Base-by-base conservation (phyloP, 176 grass and related monocot genomes). In the Rhipidocladum racemiflorum region DNA sequence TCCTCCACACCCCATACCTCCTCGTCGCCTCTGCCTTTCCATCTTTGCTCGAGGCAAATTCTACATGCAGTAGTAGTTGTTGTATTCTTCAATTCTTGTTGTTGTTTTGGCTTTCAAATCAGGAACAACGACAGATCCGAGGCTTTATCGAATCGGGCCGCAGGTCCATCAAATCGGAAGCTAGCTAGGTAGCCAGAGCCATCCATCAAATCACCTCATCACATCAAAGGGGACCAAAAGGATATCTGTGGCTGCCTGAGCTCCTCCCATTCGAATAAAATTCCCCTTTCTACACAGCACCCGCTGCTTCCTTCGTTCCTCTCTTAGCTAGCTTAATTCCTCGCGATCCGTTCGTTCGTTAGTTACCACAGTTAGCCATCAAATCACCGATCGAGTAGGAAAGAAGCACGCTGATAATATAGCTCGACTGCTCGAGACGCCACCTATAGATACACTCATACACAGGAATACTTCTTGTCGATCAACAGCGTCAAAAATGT, bases 91-190 rank as follows among this genome's bases (percentile, higher is more conserved):
- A n/a, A n/a, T 49, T 4, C n/a, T 62, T 23, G 66, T 62, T 56
- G 69, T 84, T 61, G 43, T 70, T 50, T 64, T 4, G 45, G 77
- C 85, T 91, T 85, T 90, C 89, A 93, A 92, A 97, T 86, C 87
- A 91, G 85, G 44, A 78, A 59, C 83, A 84, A 97, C 92, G 88
- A 93, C 95, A 99, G 94, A 99, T 93, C 93, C 91, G 85, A 93
- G 85, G 89, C 72, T 85, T 90, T 84, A 75, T 87, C 87, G 94
- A 91, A 89, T 84, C 83, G 80, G 83, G 45, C 32, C 57, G 89
- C 84, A 87, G 88, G 89, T 99, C 97, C 92, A 90, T 99, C 97
- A 93, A 91, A 99, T 99, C 96, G 88, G 79, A 75, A 88, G 70
- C 51, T 44, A 85, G 76, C 68, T 53, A 75, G 76, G 63, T 53